Conservation (phyloP, 192 early-diverging fungal species). For the Mycoemilia scoparia region DNA sequence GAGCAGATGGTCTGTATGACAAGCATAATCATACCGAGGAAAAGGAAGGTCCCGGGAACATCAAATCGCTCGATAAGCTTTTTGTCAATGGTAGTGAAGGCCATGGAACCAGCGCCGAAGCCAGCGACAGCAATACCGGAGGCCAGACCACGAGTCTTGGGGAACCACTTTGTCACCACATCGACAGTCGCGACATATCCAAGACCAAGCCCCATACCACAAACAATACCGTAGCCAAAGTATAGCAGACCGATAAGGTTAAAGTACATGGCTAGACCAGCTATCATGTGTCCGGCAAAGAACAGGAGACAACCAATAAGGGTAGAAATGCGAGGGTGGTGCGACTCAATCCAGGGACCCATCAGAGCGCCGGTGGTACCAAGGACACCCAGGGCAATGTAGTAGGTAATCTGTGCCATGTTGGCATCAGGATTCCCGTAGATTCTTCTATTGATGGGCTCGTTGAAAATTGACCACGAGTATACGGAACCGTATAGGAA, state of each 20-base stretch:
- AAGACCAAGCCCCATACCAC: constrained; percentile 38
- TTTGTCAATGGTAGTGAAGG: constrained; percentile 44
- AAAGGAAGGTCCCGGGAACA: constrained; percentile 41
- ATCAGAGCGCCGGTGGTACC: constrained; percentile 34
- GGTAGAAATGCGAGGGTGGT: constrained; percentile 30
- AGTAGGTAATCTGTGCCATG: constrained; percentile 39
- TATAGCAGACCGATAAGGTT: constrained; percentile 39
- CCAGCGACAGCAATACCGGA: constrained; percentile 51
- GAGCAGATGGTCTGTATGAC: constrained; percentile 32
- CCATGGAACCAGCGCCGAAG: constrained; percentile 55
- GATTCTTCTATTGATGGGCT: constrained; percentile 31
- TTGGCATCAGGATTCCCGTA: constrained; percentile 12
- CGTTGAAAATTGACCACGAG: constrained; percentile 47
- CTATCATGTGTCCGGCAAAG: constrained; percentile 32
- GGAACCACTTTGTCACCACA: constrained; percentile 44
- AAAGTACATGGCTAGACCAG: constrained; percentile 33
- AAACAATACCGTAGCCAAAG: constrained; percentile 44
- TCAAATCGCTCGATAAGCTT: constrained; percentile 34
- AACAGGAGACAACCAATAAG: constrained; percentile 29
- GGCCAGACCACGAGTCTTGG: constrained; percentile 34
- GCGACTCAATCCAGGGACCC: constrained; percentile 42
- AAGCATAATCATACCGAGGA: constrained; percentile 46
- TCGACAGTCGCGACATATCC: constrained; percentile 45
- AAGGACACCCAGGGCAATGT: constrained; percentile 37
- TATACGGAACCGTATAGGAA: constrained; percentile 45